phyloP scores from a whole-genome alignment of 2,329 filamentous ascomycete genomes.

The Claviceps sp. region DNA sequence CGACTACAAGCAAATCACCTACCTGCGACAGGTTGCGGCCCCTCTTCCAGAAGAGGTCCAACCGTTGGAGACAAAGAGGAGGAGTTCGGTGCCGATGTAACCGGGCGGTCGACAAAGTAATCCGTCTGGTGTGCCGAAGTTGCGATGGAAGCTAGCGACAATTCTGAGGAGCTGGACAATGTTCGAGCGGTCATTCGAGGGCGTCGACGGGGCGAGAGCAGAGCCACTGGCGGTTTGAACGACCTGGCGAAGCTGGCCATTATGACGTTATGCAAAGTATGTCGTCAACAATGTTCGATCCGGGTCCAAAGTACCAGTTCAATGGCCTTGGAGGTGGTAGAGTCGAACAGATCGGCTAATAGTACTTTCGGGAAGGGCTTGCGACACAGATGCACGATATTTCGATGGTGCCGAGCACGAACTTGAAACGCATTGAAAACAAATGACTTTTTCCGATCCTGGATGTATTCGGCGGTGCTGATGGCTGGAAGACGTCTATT shows the following conservation, averaged over 20 bases:
- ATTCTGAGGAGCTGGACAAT: conserved; percentile 33
- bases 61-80: conserved; percentile 10
- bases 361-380: not conserved
- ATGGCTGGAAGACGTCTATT: no score
- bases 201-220: conserved; percentile 28
- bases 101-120: conserved; percentile 16
- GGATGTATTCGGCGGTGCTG: no score
- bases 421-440: no score
- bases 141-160: conserved; percentile 21
- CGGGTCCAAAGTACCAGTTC: not conserved
- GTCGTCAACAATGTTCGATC: not conserved
- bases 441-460: no score
- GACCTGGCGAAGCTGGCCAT: conserved; percentile 38
- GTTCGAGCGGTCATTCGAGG: conserved; percentile 30
- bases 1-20: not conserved
- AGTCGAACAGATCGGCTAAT: not conserved
- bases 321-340: not conserved
- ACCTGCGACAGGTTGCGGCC: not conserved
- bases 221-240: conserved; percentile 31
- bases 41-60: conserved; percentile 3
- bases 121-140: conserved; percentile 12
- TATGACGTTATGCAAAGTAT: not conserved
- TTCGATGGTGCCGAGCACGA: not conserved
- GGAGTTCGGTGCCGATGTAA: conserved; percentile 16
- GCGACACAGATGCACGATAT: not conserved